These are phyloP conservation scores for Leptographium flavum DNA, from an alignment of 2,329 filamentous ascomycete species.

Conservation along the genomic window DNA sequence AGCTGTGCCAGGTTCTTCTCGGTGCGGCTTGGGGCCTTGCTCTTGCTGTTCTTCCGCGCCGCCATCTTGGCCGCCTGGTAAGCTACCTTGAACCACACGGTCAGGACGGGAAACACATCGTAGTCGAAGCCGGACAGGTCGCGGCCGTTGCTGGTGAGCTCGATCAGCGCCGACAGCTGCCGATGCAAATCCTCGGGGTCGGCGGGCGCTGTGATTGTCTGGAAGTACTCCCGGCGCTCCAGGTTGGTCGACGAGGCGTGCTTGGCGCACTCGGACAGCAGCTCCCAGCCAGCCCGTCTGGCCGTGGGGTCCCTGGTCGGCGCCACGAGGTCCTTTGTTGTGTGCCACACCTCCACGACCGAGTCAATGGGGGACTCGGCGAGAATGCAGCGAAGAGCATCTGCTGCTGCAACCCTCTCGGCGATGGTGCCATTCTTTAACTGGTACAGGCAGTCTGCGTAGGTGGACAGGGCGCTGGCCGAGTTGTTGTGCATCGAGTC, in stretches of 20 bases:
- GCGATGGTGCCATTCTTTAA: constrained; percentile 35
- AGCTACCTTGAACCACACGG: constrained; percentile 41
- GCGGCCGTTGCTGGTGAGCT: constrained; percentile 46
- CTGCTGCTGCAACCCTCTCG: constrained; percentile 43
- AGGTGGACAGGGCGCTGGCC: constrained; percentile 29
- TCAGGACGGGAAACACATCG: constrained; percentile 48
- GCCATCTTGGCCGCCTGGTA: constrained; percentile 27
- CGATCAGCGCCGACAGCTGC: constrained; percentile 48
- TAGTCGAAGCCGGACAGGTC: constrained; percentile 54
- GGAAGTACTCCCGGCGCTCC: constrained; percentile 52
- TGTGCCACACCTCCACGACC: constrained; percentile 50
- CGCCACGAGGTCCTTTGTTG: constrained; percentile 50
- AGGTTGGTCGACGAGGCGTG: constrained; percentile 49
- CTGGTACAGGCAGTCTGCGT: constrained; percentile 39
- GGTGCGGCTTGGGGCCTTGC: constrained; percentile 30
- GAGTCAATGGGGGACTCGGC: constrained; percentile 44
- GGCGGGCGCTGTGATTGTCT: constrained; percentile 40
- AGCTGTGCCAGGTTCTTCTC: constrained; percentile 49
- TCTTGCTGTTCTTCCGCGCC: constrained; percentile 22
- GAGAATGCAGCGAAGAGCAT: constrained; percentile 40
- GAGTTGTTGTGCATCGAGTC: constrained; percentile 29
- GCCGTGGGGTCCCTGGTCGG: constrained; percentile 35
- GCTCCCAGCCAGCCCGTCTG: constrained; percentile 48
- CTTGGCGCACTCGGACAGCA: constrained; percentile 51
- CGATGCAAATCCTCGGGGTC: constrained; percentile 50